Evolutionary conservation across 768 basidiomycete genomes (phyloP).

Genomic region (Tricholoma saponaceum): DNA sequence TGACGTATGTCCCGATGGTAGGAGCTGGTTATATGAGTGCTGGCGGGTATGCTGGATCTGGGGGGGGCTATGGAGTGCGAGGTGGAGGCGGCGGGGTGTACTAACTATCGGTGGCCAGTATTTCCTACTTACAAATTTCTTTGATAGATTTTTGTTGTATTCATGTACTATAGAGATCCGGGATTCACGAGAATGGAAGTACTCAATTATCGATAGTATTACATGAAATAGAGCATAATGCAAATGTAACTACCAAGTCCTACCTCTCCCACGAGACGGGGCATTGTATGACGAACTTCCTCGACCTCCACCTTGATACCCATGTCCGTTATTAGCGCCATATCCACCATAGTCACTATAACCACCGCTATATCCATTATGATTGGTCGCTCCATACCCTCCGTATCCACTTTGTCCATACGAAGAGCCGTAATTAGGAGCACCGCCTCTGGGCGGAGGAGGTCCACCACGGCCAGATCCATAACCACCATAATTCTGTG

Average conservation of each 20-base stretch:
- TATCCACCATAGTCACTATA: constrained; percentile 19
- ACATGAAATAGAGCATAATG: constrained; percentile 1
- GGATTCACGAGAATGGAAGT: neutral
- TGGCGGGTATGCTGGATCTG: constrained; percentile 13
- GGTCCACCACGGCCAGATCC: constrained; percentile 21
- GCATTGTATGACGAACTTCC: constrained; percentile 25
- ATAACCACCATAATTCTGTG: constrained; percentile 28
- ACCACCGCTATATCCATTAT: constrained; percentile 11
- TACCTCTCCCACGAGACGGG: constrained; percentile 43
- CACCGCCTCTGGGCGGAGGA: constrained; percentile 23
- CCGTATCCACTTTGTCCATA: constrained; percentile 20
- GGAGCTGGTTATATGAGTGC: constrained; percentile 16
- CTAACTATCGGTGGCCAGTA: constrained; percentile 10
- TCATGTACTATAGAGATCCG: neutral
- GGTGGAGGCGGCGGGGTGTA: constrained; percentile 7
- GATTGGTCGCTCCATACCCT: constrained; percentile 21
- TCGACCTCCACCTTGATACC: constrained; percentile 27
- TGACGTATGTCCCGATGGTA: constrained; percentile 42
- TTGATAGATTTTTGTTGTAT: neutral
- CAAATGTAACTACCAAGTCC: constrained; percentile 34
- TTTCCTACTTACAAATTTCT: neutral
- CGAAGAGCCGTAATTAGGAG: constrained; percentile 9
- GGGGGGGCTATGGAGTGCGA: constrained; percentile 3
- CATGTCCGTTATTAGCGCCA: constrained; percentile 11
- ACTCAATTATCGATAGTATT: neutral